Conservation (phyloP, 352 stramenopile species). For the Pythium brachiatum region DNA sequence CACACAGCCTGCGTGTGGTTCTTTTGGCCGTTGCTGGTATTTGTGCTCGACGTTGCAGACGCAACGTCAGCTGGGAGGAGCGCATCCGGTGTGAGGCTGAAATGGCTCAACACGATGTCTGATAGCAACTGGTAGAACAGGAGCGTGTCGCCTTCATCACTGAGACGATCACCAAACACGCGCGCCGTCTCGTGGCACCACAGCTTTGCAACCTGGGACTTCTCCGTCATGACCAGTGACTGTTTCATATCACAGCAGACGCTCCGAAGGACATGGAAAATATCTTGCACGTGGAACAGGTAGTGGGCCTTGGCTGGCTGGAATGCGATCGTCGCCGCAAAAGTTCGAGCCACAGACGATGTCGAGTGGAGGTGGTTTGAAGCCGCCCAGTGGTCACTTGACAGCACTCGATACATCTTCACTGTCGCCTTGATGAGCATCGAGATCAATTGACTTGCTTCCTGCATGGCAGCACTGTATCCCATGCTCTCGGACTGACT, state of each 20-base stretch:
- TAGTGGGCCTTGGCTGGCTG: constrained; percentile 52
- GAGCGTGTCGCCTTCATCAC: constrained; percentile 29
- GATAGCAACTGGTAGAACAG: constrained; percentile 45
- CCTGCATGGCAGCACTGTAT: constrained; percentile 23
- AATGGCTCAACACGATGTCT: constrained; percentile 42
- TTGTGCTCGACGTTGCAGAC: neutral
- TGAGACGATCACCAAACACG: constrained; percentile 50
- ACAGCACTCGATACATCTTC: constrained; percentile 48
- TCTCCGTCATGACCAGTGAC: constrained; percentile 39
- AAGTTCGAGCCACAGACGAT: neutral
- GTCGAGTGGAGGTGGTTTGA: constrained; percentile 6
- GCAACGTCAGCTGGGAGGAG: constrained; percentile 26
- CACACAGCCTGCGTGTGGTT: constrained; percentile 23
- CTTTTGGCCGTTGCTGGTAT: neutral
- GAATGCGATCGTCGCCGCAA: constrained; percentile 22
- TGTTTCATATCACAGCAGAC: constrained; percentile 41
- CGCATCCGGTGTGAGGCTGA: constrained; percentile 39
- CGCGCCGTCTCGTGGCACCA: constrained; percentile 74
- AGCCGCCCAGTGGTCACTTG: constrained; percentile 28
- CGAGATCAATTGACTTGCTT: constrained; percentile 33
- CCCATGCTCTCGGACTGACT: neutral
- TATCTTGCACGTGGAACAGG: constrained; percentile 33
- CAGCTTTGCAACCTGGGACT: constrained; percentile 46
- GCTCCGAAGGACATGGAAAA: constrained; percentile 44
- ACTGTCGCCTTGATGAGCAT: constrained; percentile 56